phyloP scores from a whole-genome alignment of 768 basidiomycete species.

The Mycena alexandri region DNA sequence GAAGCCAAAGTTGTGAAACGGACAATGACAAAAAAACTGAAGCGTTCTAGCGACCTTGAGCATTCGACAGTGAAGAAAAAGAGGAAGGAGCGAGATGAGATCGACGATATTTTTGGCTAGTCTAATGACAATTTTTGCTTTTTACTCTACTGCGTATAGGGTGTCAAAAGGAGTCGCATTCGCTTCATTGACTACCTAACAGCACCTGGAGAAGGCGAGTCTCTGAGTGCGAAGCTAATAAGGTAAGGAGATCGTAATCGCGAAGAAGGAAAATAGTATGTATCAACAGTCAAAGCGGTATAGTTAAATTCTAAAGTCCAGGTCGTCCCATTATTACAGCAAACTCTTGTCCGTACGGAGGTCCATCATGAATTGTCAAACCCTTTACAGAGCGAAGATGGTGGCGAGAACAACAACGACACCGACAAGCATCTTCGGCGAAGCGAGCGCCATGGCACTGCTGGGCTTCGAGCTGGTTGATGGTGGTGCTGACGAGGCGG shows the following conservation, averaged over 20 bases:
- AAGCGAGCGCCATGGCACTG: constrained; percentile 62
- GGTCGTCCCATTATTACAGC: constrained; percentile 37
- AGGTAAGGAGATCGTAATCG: constrained; percentile 31
- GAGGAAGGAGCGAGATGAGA: constrained; percentile 65
- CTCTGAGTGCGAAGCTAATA: constrained; percentile 39
- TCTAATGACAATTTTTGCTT: not conserved
- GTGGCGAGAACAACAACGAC: constrained; percentile 59
- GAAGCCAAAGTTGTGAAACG: not conserved
- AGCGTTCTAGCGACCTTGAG: not conserved
- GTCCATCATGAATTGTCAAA: constrained; percentile 35
- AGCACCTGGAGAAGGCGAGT: constrained; percentile 41
- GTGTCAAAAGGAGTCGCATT: constrained; percentile 33
- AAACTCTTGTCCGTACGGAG: constrained; percentile 33
- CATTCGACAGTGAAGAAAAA: constrained; percentile 52
- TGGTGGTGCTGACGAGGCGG: constrained; percentile 42
- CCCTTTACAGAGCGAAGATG: constrained; percentile 62
- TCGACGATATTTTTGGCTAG: constrained; percentile 76
- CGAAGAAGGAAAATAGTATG: constrained; percentile 34
- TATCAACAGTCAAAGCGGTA: constrained; percentile 44
- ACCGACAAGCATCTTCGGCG: constrained; percentile 64
- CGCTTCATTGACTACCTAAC: constrained; percentile 38
- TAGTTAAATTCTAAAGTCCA: constrained; percentile 44
- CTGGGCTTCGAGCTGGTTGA: constrained; percentile 26
- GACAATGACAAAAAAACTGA: constrained; percentile 3
- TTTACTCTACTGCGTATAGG: constrained; percentile 37